These are phyloP conservation scores for Volvox africanus DNA, from an alignment of 139 green algal species.

Conservation along the genomic window DNA sequence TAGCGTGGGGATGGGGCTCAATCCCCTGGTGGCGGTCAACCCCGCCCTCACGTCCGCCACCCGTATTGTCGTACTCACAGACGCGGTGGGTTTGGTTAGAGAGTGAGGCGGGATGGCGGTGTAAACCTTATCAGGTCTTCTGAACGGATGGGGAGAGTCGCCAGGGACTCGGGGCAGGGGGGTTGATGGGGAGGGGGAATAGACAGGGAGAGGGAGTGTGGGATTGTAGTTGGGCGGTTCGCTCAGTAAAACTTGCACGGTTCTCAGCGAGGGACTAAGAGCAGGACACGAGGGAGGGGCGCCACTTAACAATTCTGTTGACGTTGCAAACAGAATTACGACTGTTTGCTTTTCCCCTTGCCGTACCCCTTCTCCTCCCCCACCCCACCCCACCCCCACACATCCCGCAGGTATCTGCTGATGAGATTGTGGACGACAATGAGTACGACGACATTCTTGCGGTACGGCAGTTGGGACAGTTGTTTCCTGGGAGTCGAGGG, in stretches of 20 bases:
- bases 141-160: not conserved
- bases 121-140: not conserved
- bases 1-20: not conserved
- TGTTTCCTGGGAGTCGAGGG: not conserved
- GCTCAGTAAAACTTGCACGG: too few relatives aligned
- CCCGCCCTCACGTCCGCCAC: constrained; percentile 42
- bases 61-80: constrained; percentile 76
- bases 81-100: constrained; percentile 64
- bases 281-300: too few relatives aligned
- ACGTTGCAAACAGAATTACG: not conserved
- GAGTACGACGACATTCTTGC: constrained; percentile 96
- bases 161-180: not conserved
- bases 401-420: constrained; percentile 46
- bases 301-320: not conserved
- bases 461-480: constrained; percentile 63
- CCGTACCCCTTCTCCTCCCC: not conserved
- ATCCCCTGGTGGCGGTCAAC: not conserved
- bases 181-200: not conserved
- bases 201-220: not conserved
- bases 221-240: not conserved
- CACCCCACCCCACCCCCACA: not conserved
- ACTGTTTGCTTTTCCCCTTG: not conserved
- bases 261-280: too few relatives aligned
- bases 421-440: constrained; percentile 90
- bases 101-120: constrained; percentile 3